Percentiles rank a stretch among this genome's conserved stretches.
phyloP scores from a whole-genome alignment of 2,329 filamentous ascomycete genomes.

The Penicillium crustosum region DNA sequence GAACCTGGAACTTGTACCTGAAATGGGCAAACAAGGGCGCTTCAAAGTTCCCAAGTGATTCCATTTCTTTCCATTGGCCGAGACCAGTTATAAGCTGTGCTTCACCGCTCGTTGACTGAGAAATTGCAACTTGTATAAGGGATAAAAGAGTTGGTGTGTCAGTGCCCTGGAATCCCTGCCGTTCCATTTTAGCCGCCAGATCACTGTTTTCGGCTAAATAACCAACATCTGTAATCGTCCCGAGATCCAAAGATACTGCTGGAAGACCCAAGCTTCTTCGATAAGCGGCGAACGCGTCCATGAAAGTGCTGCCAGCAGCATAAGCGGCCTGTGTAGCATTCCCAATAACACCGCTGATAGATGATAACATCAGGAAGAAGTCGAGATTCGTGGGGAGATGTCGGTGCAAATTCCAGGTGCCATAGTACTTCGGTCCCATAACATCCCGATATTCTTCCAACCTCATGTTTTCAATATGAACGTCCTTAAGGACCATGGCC shows the following conservation, averaged over 20 bases:
- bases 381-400: conserved; percentile 30
- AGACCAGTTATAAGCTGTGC: conserved; percentile 28
- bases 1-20: conserved; percentile 9
- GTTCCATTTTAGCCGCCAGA: conserved; percentile 21
- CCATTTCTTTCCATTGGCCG: conserved; percentile 22
- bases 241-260: conserved; percentile 32
- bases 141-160: conserved; percentile 19
- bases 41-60: conserved; percentile 27
- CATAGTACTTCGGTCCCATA: conserved; percentile 35
- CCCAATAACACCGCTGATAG: conserved; percentile 45
- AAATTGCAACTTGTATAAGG: conserved; percentile 23
- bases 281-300: conserved; percentile 35
- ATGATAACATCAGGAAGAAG: conserved; percentile 45
- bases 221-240: conserved; percentile 31
- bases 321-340: conserved; percentile 49
- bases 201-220: conserved; percentile 24
- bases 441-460: conserved; percentile 33
- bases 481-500: conserved; percentile 31
- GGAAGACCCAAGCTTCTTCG: conserved; percentile 27
- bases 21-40: conserved; percentile 27
- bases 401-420: conserved; percentile 32
- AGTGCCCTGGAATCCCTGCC: conserved; percentile 27
- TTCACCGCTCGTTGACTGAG: neutral
- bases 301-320: conserved; percentile 38
- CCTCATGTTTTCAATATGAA: conserved; percentile 39